These are phyloP conservation scores for Beverwykella pulmonaria DNA, from an alignment of 495 filamentous ascomycete species.

Conservation along the genomic window DNA sequence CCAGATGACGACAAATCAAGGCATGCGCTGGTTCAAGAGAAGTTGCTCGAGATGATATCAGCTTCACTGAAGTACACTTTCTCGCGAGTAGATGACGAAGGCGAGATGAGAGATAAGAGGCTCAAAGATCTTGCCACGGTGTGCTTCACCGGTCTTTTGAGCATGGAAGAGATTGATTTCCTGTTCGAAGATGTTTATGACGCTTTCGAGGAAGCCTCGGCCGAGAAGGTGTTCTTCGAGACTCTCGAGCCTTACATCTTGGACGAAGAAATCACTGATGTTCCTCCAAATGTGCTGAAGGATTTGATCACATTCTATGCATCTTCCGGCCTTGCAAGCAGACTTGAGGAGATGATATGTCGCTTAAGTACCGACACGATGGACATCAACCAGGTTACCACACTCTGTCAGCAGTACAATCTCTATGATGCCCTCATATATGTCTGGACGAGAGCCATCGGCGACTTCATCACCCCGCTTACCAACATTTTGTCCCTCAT, in stretches of 20 bases:
- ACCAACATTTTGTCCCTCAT: slow-evolving; percentile 80
- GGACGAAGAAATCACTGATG: slow-evolving; percentile 68
- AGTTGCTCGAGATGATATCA: slow-evolving; percentile 88
- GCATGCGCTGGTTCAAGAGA: slow-evolving; percentile 83
- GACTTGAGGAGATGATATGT: slow-evolving; percentile 94
- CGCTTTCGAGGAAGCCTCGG: slow-evolving; percentile 77
- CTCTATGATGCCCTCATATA: slow-evolving; percentile 96
- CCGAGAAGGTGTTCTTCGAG: slow-evolving; percentile 78
- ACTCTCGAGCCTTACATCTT: slow-evolving; percentile 83
- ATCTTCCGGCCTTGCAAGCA: slow-evolving; percentile 65
- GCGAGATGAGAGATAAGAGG: slow-evolving; percentile 20
- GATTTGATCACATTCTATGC: slow-evolving; percentile 80
- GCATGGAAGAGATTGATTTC: slow-evolving; percentile 74
- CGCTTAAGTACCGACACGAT: slow-evolving; percentile 86
- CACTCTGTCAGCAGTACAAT: slow-evolving; percentile 83
- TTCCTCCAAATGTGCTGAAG: slow-evolving; percentile 86
- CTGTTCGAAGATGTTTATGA: slow-evolving; percentile 90
- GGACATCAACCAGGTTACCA: slow-evolving; percentile 91
- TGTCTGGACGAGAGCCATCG: slow-evolving; percentile 89
- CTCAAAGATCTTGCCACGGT: slow-evolving; percentile 72
- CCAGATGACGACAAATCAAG: slow-evolving; percentile 78
- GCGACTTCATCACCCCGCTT: slow-evolving; percentile 87
- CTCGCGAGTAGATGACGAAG: slow-evolving; percentile 45
- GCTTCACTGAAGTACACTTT: slow-evolving; percentile 93
- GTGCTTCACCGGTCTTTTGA: slow-evolving; percentile 80